A percentile compares a stretch with the other conserved stretches of the same genome.
These are phyloP conservation scores for Paraglomus brasilianum DNA, from an alignment of 192 early-diverging fungal species.

Conservation along the genomic window DNA sequence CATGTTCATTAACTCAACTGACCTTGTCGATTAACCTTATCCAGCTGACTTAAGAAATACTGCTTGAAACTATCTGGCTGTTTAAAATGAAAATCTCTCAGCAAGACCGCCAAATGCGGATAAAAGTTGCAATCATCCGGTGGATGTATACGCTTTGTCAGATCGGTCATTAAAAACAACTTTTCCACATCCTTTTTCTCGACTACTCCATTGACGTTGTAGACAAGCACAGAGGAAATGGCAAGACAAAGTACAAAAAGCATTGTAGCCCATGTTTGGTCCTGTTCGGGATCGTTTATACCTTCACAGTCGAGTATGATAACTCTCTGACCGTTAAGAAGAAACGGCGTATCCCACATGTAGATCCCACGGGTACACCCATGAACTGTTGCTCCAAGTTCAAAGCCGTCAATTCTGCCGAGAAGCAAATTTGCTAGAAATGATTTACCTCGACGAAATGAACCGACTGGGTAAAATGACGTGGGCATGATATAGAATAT, in stretches of 20 bases:
- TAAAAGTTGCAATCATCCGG: conserved; percentile 18
- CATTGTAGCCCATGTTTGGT: conserved; percentile 17
- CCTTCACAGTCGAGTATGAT: conserved; percentile 31
- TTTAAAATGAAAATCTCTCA: conserved; percentile 20
- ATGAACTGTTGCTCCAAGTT: conserved; percentile 8
- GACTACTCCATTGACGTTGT: conserved; percentile 28
- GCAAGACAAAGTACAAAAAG: conserved; percentile 26
- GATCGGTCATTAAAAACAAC: conserved; percentile 24
- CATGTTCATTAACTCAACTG: too few species aligned
- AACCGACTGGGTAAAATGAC: not conserved
- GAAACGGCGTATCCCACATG: conserved; percentile 27
- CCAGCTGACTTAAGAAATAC: conserved; percentile 10
- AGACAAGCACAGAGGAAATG: conserved; percentile 22
- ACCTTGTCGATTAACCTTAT: conserved; percentile 14
- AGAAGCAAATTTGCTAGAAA: conserved; percentile 22
- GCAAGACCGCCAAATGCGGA: conserved; percentile 16
- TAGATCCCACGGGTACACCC: conserved; percentile 24
- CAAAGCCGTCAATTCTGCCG: conserved; percentile 24
- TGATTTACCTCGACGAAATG: conserved; percentile 30
- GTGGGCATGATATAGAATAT: not conserved
- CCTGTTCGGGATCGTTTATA: conserved; percentile 23
- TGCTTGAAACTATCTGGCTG: not conserved
- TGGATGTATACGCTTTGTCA: conserved; percentile 15
- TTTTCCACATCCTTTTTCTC: conserved; percentile 16
- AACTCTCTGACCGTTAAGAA: not conserved